phyloP scores from a whole-genome alignment of 345 rosid genomes.

The Durio zibethinus region DNA sequence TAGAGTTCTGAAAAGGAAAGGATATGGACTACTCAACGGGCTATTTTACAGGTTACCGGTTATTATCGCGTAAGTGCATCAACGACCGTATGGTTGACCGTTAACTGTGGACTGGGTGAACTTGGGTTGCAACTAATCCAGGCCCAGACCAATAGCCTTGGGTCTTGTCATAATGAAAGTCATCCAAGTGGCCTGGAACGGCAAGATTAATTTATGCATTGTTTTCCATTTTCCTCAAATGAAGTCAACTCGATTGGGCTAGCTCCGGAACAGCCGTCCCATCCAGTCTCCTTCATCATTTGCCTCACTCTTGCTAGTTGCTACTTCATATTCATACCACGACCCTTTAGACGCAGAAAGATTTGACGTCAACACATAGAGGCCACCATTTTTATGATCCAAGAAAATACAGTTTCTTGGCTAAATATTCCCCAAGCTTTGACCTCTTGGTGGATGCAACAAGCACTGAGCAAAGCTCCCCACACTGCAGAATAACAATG shows the following conservation, averaged over 20 bases:
- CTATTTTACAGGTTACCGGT: not conserved
- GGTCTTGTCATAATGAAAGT: not conserved
- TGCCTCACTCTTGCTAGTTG: conserved; percentile 58
- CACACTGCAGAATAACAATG: conserved; percentile 60
- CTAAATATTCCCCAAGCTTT: conserved; percentile 71
- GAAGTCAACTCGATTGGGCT: conserved; percentile 43
- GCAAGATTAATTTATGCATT: not conserved
- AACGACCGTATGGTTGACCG: not conserved
- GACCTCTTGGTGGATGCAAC: conserved; percentile 59
- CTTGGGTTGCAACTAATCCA: not conserved
- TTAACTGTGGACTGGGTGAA: not conserved
- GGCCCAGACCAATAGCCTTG: not conserved
- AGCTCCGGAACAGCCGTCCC: conserved; percentile 71
- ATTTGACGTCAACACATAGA: conserved; percentile 87
- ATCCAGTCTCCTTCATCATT: conserved; percentile 73
- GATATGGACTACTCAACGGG: not conserved
- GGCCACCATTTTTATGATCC: conserved; percentile 66
- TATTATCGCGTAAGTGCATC: not conserved
- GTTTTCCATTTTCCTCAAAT: conserved; percentile 1
- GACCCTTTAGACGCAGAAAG: conserved; percentile 63
- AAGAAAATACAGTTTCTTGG: conserved; percentile 66
- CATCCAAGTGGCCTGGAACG: not conserved
- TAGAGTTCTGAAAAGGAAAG: conserved; percentile 16
- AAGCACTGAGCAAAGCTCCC: conserved; percentile 74
- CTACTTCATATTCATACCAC: conserved; percentile 87